Conservation (phyloP, 129 eudicot genomes). For the Tagetes erecta region DNA sequence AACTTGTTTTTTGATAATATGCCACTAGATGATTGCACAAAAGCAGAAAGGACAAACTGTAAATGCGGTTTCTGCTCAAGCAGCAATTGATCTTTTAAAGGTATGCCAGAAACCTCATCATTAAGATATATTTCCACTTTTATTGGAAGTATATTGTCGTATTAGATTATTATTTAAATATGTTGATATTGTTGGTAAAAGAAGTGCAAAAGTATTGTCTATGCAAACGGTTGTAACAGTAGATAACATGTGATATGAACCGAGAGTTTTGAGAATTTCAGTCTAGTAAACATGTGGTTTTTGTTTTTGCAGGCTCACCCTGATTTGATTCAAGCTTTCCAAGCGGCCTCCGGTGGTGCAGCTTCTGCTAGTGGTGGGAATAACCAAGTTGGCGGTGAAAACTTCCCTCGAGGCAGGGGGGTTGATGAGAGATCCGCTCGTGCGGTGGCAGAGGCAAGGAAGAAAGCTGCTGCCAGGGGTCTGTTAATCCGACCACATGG, state of each 20-base stretch:
- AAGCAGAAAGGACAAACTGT: conserved; percentile 82
- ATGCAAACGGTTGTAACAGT: background rate
- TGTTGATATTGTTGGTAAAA: too few species aligned
- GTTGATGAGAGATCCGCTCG: conserved; percentile 81
- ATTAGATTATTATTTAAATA: too few species aligned
- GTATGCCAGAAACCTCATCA: conserved; percentile 32
- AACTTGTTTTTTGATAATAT: conserved; percentile 12
- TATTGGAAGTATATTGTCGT: too few species aligned
- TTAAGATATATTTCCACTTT: too few species aligned
- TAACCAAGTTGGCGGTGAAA: conserved; percentile 39
- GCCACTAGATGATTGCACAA: conserved; percentile 68
- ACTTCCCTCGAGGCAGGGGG: conserved; percentile 67
- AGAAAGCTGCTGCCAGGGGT: conserved; percentile 90
- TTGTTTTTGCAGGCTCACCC: conserved; percentile 59
- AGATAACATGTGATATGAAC: background rate
- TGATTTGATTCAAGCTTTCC: conserved; percentile 73
- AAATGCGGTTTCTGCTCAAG: conserved; percentile 72
- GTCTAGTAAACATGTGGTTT: background rate
- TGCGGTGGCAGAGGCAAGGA: conserved; percentile 70
- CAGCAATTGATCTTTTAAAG: conserved; percentile 78
- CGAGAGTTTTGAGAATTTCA: background rate
- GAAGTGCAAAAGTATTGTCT: too few species aligned
- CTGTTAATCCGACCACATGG: conserved; percentile 62
- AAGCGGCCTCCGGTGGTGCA: conserved; percentile 58
- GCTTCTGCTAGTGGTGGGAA: conserved; percentile 46